Percentiles rank a stretch among this genome's conserved stretches.
These are phyloP conservation scores for Trichosporon faecale DNA, from an alignment of 1,284 basidiomycete genomes.

Conservation along the genomic window DNA sequence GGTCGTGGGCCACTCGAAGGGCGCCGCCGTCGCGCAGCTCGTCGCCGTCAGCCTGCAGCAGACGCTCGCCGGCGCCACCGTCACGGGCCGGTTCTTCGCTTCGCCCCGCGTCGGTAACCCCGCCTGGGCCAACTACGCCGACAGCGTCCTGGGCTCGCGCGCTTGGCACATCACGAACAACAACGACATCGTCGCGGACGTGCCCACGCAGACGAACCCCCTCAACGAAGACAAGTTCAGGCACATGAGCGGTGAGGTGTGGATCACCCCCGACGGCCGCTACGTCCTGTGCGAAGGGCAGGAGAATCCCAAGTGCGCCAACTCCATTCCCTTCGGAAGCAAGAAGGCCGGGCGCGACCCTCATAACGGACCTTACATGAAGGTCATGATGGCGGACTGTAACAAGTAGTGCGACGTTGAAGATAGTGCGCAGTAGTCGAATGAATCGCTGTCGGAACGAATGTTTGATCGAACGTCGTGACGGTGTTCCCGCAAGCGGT, in stretches of 20 bases:
- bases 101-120: background rate
- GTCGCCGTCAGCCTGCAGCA: constrained; percentile 4
- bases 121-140: background rate
- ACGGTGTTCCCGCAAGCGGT: too few species aligned
- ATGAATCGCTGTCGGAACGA: too few species aligned
- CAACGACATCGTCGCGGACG: constrained; percentile 29
- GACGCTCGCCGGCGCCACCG: background rate
- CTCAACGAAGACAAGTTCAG: background rate
- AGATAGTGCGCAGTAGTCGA: too few species aligned
- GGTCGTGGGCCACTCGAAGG: constrained; percentile 12
- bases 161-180: constrained; percentile 29
- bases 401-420: too few species aligned
- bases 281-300: background rate
- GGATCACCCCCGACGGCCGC: background rate
- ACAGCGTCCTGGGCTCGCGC: constrained; percentile 19
- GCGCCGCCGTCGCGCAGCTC: background rate
- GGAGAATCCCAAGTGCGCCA: background rate
- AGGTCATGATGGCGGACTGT: too few species aligned
- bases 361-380: too few species aligned
- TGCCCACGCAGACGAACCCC: constrained; percentile 24
- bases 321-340: too few species aligned
- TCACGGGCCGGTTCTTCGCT: constrained; percentile 5
- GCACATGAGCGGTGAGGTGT: background rate
- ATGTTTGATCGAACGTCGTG: too few species aligned
- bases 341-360: too few species aligned